Base-by-base conservation (phyloP, 2,329 filamentous ascomycete genomes). In the Pyrenophora teres region DNA sequence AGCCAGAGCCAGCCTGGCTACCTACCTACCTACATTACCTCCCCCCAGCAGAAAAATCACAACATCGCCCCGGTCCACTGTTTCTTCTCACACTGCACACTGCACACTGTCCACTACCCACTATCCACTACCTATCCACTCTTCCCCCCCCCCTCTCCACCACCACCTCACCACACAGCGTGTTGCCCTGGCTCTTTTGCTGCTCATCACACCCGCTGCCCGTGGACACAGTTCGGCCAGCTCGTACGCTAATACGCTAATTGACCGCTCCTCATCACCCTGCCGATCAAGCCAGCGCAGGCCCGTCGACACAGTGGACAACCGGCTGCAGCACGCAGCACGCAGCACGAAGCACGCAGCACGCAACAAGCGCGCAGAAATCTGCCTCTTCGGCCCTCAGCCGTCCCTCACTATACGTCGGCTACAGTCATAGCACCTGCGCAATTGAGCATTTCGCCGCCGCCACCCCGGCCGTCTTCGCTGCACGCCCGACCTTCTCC, bases 251-350 rank as follows among this genome's bases (percentile, higher is more conserved):
- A 52, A 52, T 31, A 38, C 50, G 50, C 50, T 52, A 52, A 52
- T 44, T 52, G 50, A 52, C 50, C 50, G 50, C 50, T 52, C 43
- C 50, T 32, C 43, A 39, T 52, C 50, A 52, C 49, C 45, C 50
- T 38, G 38, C 31, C 43, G 16, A 38, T 39, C 27, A 31, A 43
- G 49, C 41, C 43, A 43, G 44, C 47, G 43, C 49, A 30, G 25
- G 40, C 42, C 49, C 43, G 32, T 42, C 47, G 50, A 30, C 50
- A 8, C 3, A 2, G 9, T 3, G 2, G 27, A 30, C 27, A 30
- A 32, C 40, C 44, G 27, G 32, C 42, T 19, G 18, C 42, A 31
- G 25, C 21, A n/a, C 8, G 16, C 31, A 23, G 21, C 21, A 7
- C 21, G 21, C 21, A 23, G 21, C 21, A 40, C n/a, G n/a, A n/a